A percentile compares a stretch with the other conserved stretches of the same genome.
phyloP scores from a whole-genome alignment of 352 stramenopile species.

The Globisporangium barbulae region DNA sequence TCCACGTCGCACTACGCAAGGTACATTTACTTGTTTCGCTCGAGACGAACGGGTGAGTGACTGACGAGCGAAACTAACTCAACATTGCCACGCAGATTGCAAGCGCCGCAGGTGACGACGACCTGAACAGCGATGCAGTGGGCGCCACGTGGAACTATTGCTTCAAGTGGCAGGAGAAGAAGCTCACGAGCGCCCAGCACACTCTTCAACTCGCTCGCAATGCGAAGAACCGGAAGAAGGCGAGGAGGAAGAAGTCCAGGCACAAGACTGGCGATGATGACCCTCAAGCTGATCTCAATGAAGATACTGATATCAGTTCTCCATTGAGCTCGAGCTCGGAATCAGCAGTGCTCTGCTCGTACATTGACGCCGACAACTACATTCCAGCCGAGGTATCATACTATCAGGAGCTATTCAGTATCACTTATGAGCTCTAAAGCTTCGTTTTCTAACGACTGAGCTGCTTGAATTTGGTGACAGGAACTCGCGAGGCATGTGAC shows the following conservation, averaged over 20 bases:
- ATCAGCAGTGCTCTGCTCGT: conserved; percentile 20
- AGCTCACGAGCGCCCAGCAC: conserved; percentile 18
- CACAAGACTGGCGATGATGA: conserved; percentile 13
- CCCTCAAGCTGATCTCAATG: conserved; percentile 11
- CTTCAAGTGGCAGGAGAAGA: conserved; percentile 62
- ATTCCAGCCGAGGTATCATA: conserved; percentile 24
- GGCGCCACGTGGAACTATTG: conserved; percentile 40
- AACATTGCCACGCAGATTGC: conserved; percentile 7
- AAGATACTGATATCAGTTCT: conserved; percentile 10
- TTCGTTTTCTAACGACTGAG: no score
- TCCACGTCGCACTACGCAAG: conserved; percentile 62
- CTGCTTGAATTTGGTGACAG: conserved; percentile 2
- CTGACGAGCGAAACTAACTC: neutral
- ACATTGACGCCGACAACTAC: conserved; percentile 58
- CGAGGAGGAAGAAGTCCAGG: conserved; percentile 10
- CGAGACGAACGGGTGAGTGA: neutral
- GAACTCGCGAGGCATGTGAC: conserved; percentile 2
- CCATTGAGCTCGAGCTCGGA: neutral
- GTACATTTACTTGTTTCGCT: conserved; percentile 16
- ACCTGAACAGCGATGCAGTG: conserved; percentile 15
- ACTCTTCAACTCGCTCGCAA: neutral
- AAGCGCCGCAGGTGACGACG: neutral
- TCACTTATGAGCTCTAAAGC: neutral
- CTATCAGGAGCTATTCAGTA: neutral
- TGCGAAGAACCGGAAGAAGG: neutral